Percentiles rank a stretch among this genome's conserved stretches.
These are phyloP conservation scores for Davidsoniella neocaledoniae DNA, from an alignment of 2,329 filamentous ascomycete genomes.

Conservation along the genomic window DNA sequence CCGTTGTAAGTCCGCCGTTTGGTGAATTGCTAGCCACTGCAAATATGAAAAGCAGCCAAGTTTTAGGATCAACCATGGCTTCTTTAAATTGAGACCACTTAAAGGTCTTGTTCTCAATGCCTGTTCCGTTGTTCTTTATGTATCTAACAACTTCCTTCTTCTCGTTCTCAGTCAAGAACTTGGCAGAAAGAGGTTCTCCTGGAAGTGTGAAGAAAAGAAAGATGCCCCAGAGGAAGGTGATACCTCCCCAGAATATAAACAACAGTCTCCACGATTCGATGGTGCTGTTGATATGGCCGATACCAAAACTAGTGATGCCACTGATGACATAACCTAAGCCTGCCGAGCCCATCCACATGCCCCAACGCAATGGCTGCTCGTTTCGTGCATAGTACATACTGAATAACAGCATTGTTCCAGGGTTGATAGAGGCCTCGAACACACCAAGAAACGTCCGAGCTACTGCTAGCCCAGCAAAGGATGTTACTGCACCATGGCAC, in stretches of 20 bases:
- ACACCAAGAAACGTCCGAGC: constrained; percentile 29
- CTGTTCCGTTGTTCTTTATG: constrained; percentile 28
- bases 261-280: constrained; percentile 15
- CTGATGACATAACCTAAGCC: constrained; percentile 15
- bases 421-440: constrained; percentile 31
- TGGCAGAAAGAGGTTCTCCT: constrained; percentile 11
- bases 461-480: constrained; percentile 26
- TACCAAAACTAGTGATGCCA: constrained; percentile 19
- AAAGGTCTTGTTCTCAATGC: constrained; percentile 30
- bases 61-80: constrained; percentile 40
- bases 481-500: constrained; percentile 24
- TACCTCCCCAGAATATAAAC: constrained; percentile 15
- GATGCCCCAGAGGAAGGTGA: constrained; percentile 14
- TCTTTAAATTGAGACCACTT: constrained; percentile 34
- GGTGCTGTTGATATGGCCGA: constrained; percentile 16
- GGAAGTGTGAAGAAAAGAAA: constrained; percentile 13
- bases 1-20: constrained; percentile 31
- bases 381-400: constrained; percentile 21
- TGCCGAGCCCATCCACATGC: constrained; percentile 11
- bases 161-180: constrained; percentile 13
- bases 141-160: constrained; percentile 38
- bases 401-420: constrained; percentile 33
- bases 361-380: constrained; percentile 11
- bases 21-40: constrained; percentile 39
- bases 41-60: constrained; percentile 40